Percentiles rank a stretch among this genome's conserved stretches.
Conservation (phyloP, 2,329 filamentous ascomycete species). For the Coniochaeta hoffmannii region DNA sequence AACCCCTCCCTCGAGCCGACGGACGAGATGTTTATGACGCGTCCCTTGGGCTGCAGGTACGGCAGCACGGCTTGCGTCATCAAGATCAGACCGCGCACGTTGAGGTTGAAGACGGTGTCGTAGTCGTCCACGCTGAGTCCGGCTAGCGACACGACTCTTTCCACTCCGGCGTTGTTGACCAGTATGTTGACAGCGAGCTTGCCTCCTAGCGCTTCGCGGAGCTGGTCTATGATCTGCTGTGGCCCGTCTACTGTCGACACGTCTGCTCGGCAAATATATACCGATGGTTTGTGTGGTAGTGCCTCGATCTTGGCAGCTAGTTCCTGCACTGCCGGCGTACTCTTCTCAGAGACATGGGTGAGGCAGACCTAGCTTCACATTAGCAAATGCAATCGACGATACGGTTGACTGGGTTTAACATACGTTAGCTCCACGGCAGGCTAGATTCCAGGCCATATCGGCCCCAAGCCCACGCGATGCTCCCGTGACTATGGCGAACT, state of each 20-base stretch:
- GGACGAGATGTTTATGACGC: conserved; percentile 54
- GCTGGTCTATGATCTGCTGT: conserved; percentile 10
- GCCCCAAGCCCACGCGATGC: conserved; percentile 27
- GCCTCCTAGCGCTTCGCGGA: conserved; percentile 10
- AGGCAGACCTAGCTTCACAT: conserved; percentile 31
- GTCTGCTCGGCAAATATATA: conserved; percentile 12
- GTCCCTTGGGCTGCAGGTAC: conserved; percentile 33
- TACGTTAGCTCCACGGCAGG: conserved; percentile 19
- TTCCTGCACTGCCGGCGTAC: conserved; percentile 45
- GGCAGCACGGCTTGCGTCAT: conserved; percentile 46
- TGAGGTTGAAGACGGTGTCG: conserved; percentile 46
- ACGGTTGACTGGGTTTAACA: not conserved
- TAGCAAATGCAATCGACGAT: not conserved
- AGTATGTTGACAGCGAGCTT: conserved; percentile 19
- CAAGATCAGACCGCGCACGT: conserved; percentile 46
- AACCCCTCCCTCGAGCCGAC: conserved; percentile 42
- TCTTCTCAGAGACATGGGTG: conserved; percentile 48
- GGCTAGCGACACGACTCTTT: conserved; percentile 24
- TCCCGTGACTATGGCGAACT: conserved; percentile 33
- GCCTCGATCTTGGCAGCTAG: conserved; percentile 41
- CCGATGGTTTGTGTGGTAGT: conserved; percentile 24
- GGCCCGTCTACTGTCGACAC: conserved; percentile 16
- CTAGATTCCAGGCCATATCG: conserved; percentile 26
- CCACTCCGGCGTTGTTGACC: conserved; percentile 29
- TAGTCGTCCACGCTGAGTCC: conserved; percentile 43